A percentile compares a stretch with the other conserved stretches of the same genome.
Conservation (phyloP, 768 basidiomycete genomes). For the Russula emetica region DNA sequence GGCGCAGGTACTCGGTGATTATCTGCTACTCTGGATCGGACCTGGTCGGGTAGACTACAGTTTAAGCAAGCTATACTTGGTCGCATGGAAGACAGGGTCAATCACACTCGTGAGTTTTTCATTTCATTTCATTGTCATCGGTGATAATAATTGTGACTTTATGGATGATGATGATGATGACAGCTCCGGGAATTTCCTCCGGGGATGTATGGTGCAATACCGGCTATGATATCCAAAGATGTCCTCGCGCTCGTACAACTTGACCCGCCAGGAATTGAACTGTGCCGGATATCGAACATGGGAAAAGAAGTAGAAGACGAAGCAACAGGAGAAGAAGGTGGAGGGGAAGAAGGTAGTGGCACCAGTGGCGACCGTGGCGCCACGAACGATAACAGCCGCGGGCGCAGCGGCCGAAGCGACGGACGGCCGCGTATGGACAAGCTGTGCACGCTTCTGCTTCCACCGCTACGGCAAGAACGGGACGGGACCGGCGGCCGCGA, state of each 20-base stretch:
- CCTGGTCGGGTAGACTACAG: not conserved
- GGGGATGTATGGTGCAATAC: not conserved
- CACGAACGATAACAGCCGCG: not conserved
- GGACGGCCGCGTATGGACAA: not conserved
- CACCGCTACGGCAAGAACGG: not conserved
- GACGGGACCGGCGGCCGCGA: not conserved
- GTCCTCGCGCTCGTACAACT: constrained; percentile 1
- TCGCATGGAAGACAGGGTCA: constrained; percentile 15
- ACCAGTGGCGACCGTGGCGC: not conserved
- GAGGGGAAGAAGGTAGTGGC: no score
- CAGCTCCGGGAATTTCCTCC: constrained; percentile 3
- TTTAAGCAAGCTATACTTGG: not conserved
- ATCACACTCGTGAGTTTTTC: not conserved
- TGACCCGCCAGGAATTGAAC: not conserved
- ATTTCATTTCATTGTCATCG: not conserved
- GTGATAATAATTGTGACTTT: no score
- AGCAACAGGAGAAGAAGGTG: no score
- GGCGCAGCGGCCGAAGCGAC: not conserved
- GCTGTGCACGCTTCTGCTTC: constrained; percentile 1
- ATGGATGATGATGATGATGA: not conserved
- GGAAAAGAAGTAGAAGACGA: not conserved
- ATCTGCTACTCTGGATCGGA: constrained; percentile 4
- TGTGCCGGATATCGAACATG: constrained; percentile 4
- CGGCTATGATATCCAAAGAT: constrained; percentile 9
- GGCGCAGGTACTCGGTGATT: constrained; percentile 7